Evolutionary conservation across 1,284 basidiomycete species (phyloP).

Genomic region (Trametes polyzona): DNA sequence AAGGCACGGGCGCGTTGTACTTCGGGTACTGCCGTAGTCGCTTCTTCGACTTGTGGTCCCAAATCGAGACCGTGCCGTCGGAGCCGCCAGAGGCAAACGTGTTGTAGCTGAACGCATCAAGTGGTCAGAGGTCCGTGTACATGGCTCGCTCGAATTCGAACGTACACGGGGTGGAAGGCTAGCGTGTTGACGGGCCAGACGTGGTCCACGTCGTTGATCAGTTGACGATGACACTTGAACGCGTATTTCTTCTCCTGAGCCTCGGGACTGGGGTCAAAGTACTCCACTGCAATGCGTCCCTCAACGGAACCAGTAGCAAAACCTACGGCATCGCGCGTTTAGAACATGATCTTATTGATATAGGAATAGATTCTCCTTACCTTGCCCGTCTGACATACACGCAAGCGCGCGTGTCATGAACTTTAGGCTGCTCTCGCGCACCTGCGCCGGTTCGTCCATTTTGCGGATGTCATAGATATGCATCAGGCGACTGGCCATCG

Average conservation of each 20-base stretch:
- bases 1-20: slow-evolving; percentile 72
- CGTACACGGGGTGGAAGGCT: slow-evolving; percentile 89
- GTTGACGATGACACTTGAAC: slow-evolving; percentile 96
- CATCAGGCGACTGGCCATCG: slow-evolving; percentile 88
- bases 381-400: slow-evolving; percentile 92
- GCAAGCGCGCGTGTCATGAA: slow-evolving; percentile 92
- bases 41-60: slow-evolving; percentile 98
- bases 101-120: slow-evolving; percentile 64
- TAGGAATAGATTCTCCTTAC: slow-evolving; percentile 45
- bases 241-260: slow-evolving; percentile 94
- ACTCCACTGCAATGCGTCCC: slow-evolving; percentile 96
- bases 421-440: slow-evolving; percentile 91
- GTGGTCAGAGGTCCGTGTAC: neutral
- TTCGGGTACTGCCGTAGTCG: slow-evolving; percentile 88
- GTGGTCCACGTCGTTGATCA: slow-evolving; percentile 90
- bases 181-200: slow-evolving; percentile 98
- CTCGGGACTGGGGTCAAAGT: slow-evolving; percentile 83
- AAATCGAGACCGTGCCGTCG: slow-evolving; percentile 89
- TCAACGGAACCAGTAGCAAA: slow-evolving; percentile 95
- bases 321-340: slow-evolving; percentile 49
- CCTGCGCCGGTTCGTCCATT: slow-evolving; percentile 74
- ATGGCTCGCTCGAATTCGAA: neutral
- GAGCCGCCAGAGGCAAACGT: slow-evolving; percentile 96
- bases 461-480: slow-evolving; percentile 85
- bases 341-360: neutral